phyloP scores from a whole-genome alignment of 768 basidiomycete genomes.

The Neoboletus magnificus region DNA sequence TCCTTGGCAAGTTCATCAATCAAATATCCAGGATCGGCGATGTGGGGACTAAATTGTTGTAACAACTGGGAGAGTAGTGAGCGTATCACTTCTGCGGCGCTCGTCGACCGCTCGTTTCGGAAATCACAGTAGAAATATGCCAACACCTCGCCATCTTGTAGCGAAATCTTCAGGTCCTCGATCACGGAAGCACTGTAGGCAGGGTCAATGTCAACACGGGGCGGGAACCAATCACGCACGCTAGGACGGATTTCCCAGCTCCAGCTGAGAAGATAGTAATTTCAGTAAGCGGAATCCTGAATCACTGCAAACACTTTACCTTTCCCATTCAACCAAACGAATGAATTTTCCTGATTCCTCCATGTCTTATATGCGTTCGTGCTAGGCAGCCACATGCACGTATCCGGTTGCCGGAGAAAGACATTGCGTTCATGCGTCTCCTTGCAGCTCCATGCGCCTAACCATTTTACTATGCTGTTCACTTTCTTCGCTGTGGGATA shows the following conservation, averaged over 20 bases:
- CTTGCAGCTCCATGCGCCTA: constrained; percentile 1
- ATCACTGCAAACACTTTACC: not conserved
- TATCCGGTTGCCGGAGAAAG: constrained; percentile 1
- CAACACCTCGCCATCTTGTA: not conserved
- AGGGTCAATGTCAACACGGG: not conserved
- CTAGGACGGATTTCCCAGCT: constrained; percentile 15
- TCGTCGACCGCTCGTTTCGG: constrained; percentile 6
- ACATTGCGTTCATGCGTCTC: not conserved
- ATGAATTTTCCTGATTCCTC: not conserved
- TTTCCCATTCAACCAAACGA: constrained; percentile 17
- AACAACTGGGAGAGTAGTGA: constrained; percentile 18
- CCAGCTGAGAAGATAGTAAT: not conserved
- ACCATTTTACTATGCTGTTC: not conserved
- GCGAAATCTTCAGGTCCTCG: not conserved
- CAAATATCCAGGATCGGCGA: not conserved
- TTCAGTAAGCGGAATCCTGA: not conserved
- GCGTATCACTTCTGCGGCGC: constrained; percentile 8
- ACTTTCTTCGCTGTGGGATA: not conserved
- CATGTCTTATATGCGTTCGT: not conserved
- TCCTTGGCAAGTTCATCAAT: not conserved
- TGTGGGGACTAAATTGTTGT: not conserved
- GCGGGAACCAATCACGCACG: not conserved
- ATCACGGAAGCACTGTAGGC: constrained; percentile 14
- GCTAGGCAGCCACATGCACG: constrained; percentile 10
- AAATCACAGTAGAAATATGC: constrained; percentile 23